phyloP scores from a whole-genome alignment of 495 filamentous ascomycete species.

The Beverwykella pulmonaria region DNA sequence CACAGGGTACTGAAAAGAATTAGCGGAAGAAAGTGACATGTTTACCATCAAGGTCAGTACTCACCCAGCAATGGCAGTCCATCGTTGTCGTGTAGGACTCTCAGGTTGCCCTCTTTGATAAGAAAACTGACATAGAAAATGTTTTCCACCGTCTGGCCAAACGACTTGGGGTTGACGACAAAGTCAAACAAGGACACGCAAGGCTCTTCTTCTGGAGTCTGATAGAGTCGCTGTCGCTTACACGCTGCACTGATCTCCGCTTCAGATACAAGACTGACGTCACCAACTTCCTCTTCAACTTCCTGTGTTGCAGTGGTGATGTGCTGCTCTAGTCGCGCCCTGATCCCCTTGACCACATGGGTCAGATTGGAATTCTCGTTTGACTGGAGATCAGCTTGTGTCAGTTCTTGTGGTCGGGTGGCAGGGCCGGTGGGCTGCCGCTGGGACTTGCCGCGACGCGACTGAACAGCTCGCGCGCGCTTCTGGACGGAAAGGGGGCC shows the following conservation, averaged over 20 bases:
- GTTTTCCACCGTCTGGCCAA: slow-evolving; percentile 96
- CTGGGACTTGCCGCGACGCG: slow-evolving; percentile 62
- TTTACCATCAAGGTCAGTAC: slow-evolving; percentile 36
- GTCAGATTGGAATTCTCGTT: slow-evolving; percentile 76
- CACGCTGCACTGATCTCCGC: slow-evolving; percentile 51
- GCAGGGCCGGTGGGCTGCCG: slow-evolving; percentile 64
- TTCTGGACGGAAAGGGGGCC: slow-evolving; percentile 90
- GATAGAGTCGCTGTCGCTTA: slow-evolving; percentile 58
- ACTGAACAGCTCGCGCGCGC: slow-evolving; percentile 67
- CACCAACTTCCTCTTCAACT: slow-evolving; percentile 43
- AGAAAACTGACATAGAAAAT: slow-evolving; percentile 96
- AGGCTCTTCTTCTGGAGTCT: slow-evolving; percentile 50
- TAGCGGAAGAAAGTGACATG: slow-evolving; percentile 8
- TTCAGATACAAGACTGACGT: slow-evolving; percentile 33
- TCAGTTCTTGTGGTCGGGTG: slow-evolving; percentile 69
- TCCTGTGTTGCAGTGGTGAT: slow-evolving; percentile 41
- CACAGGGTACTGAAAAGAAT: slow-evolving; percentile 44
- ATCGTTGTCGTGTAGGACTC: slow-evolving; percentile 64
- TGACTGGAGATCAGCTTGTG: slow-evolving; percentile 68
- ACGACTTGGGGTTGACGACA: slow-evolving; percentile 83
- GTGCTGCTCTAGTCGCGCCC: slow-evolving; percentile 45
- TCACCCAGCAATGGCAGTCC: slow-evolving; percentile 73
- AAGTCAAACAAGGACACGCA: slow-evolving; percentile 79
- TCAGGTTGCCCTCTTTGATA: slow-evolving; percentile 79
- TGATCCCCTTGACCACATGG: slow-evolving; percentile 66